phyloP scores from a whole-genome alignment of 2,329 filamentous ascomycete species.

The Xylariaceae sp. region DNA sequence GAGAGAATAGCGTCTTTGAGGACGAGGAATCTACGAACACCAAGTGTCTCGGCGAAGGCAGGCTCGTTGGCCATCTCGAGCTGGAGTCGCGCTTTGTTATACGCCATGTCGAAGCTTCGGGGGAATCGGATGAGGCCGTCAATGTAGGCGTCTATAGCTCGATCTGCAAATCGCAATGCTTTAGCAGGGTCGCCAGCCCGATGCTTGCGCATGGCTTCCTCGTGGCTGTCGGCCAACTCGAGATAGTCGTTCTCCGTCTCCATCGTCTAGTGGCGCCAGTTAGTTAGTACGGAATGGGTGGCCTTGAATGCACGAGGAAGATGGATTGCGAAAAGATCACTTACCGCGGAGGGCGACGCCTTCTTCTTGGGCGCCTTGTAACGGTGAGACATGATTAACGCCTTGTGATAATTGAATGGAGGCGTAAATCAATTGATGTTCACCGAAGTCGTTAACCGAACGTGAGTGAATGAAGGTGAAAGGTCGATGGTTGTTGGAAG shows the following conservation, averaged over 20 bases:
- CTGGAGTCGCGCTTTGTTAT: conserved; percentile 69
- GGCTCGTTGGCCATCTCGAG: conserved; percentile 65
- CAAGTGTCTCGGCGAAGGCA: conserved; percentile 54
- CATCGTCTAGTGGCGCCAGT: conserved; percentile 38
- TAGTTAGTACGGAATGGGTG: conserved; percentile 2
- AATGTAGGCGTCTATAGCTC: conserved; percentile 62
- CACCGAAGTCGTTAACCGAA: no score
- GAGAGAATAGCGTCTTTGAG: conserved; percentile 57
- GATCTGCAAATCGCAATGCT: conserved; percentile 49
- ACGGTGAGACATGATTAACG: no score
- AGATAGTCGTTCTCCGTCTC: conserved; percentile 64
- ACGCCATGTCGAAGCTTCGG: conserved; percentile 62
- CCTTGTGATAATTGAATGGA: no score
- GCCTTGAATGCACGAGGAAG: neutral
- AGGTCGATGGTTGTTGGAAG: no score
- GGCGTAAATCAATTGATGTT: no score
- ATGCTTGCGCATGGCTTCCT: conserved; percentile 72
- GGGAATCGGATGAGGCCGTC: conserved; percentile 58
- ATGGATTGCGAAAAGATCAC: neutral
- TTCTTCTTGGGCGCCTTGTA: neutral
- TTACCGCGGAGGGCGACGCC: no score
- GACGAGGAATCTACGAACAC: conserved; percentile 46
- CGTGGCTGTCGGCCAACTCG: conserved; percentile 62
- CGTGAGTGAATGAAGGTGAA: no score
- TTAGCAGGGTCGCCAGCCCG: conserved; percentile 65